Conservation (phyloP, 768 basidiomycete genomes). For the Coprinopsis strossmayeri region DNA sequence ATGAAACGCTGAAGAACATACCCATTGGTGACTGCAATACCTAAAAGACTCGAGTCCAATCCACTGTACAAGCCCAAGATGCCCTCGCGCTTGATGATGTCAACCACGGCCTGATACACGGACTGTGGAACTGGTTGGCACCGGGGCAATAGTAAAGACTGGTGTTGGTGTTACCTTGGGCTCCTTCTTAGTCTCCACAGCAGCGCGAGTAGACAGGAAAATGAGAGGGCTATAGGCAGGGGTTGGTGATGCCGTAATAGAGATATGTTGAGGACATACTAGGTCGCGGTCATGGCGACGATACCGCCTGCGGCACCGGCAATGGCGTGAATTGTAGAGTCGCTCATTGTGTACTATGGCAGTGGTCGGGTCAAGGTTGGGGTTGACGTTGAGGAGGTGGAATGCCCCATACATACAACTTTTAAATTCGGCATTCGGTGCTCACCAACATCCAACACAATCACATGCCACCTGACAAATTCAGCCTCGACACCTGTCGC, state of each 20-base stretch:
- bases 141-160: background rate
- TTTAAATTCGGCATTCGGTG: slow-evolving; percentile 14
- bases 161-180: slow-evolving; percentile 46
- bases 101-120: slow-evolving; percentile 57
- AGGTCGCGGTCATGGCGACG: slow-evolving; percentile 83
- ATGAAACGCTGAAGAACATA: slow-evolving; percentile 17
- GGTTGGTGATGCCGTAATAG: slow-evolving; percentile 4
- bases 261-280: slow-evolving; percentile 40
- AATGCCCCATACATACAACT: slow-evolving; percentile 5
- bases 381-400: background rate
- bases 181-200: slow-evolving; percentile 79
- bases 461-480: slow-evolving; percentile 14
- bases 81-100: slow-evolving; percentile 83
- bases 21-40: slow-evolving; percentile 93
- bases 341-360: slow-evolving; percentile 38
- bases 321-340: slow-evolving; percentile 80
- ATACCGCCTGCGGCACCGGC: slow-evolving; percentile 92
- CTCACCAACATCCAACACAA: slow-evolving; percentile 9
- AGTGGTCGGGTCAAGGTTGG: slow-evolving; percentile 9
- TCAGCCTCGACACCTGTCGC: slow-evolving; percentile 1
- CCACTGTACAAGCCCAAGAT: slow-evolving; percentile 82
- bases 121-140: slow-evolving; percentile 35
- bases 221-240: slow-evolving; percentile 69
- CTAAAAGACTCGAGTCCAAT: slow-evolving; percentile 75
- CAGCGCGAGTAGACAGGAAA: slow-evolving; percentile 88